Conservation (phyloP, 192 early-diverging fungal species). For the Entomortierella beljakovae region DNA sequence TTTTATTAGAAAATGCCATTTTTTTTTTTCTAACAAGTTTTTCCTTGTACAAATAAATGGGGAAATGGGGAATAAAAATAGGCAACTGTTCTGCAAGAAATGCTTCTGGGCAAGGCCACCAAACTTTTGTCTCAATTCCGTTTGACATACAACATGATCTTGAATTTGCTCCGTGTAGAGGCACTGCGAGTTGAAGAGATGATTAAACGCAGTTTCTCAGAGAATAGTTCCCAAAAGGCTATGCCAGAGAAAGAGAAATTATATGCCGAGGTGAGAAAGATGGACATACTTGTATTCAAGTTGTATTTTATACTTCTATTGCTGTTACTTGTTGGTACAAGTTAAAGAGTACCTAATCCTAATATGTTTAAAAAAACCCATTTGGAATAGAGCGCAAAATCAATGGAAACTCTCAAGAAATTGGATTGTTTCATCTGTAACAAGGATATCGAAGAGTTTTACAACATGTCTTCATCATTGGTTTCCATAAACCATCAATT, state of each 20-base stretch:
- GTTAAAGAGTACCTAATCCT: too few species aligned
- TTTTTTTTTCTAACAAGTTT: neutral
- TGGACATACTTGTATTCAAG: too few species aligned
- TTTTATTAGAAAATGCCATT: neutral
- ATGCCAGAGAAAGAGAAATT: conserved; percentile 85
- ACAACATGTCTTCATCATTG: conserved; percentile 70
- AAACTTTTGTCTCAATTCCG: conserved; percentile 96
- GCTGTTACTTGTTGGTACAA: too few species aligned
- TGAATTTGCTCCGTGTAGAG: conserved; percentile 95
- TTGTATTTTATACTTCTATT: neutral
- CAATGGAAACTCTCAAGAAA: conserved; percentile 68
- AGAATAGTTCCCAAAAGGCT: conserved; percentile 86
- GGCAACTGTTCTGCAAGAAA: conserved; percentile 70
- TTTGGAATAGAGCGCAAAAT: conserved; percentile 65
- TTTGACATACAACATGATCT: conserved; percentile 98
- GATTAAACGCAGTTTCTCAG: conserved; percentile 98
- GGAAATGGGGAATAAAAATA: too few species aligned
- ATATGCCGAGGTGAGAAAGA: conserved; percentile 77
- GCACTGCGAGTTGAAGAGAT: conserved; percentile 97
- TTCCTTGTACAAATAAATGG: too few species aligned
- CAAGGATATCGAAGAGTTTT: conserved; percentile 78
- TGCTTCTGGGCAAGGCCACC: conserved; percentile 89
- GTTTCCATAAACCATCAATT: conserved; percentile 65
- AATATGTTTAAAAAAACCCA: too few species aligned
- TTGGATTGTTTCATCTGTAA: conserved; percentile 87